Evolutionary conservation across 148 eudicot species (phyloP).

Genomic region (Pharnaceum exiguum): DNA sequence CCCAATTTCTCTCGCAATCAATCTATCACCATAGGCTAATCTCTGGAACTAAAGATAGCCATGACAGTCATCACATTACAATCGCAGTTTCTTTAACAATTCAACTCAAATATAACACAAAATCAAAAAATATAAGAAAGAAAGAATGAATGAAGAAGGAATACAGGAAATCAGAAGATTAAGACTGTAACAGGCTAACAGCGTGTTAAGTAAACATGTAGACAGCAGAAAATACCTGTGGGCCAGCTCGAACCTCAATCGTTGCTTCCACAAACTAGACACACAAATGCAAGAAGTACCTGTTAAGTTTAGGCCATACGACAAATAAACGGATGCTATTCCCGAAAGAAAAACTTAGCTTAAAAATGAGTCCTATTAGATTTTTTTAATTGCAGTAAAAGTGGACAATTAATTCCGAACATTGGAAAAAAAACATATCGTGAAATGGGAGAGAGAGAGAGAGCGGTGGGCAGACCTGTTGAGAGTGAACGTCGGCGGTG

Average conservation of each 20-base stretch:
- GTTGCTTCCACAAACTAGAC: constrained; percentile 91
- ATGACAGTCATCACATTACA: too few species aligned
- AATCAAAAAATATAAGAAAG: not conserved
- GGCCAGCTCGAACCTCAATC: constrained; percentile 56
- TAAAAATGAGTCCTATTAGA: too few species aligned
- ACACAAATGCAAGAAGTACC: constrained; percentile 7
- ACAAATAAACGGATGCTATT: not conserved
- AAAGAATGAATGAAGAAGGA: not conserved
- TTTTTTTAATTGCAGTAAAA: too few species aligned
- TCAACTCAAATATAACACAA: too few species aligned
- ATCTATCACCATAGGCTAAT: too few species aligned
- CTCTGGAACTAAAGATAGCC: too few species aligned
- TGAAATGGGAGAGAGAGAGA: not conserved
- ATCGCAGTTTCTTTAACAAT: too few species aligned
- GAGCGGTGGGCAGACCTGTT: constrained; percentile 47
- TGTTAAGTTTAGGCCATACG: constrained; percentile 1
- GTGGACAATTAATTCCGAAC: not conserved
- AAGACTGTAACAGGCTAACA: not conserved
- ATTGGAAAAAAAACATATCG: too few species aligned
- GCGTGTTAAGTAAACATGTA: not conserved
- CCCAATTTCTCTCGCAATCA: too few species aligned
- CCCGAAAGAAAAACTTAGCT: too few species aligned
- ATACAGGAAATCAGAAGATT: not conserved
- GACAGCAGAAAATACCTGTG: constrained; percentile 41
- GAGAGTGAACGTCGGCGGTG: constrained; percentile 71